A percentile compares a stretch with the other conserved stretches of the same genome.
phyloP scores from a whole-genome alignment of 129 eudicot genomes.

The Arctium minus region DNA sequence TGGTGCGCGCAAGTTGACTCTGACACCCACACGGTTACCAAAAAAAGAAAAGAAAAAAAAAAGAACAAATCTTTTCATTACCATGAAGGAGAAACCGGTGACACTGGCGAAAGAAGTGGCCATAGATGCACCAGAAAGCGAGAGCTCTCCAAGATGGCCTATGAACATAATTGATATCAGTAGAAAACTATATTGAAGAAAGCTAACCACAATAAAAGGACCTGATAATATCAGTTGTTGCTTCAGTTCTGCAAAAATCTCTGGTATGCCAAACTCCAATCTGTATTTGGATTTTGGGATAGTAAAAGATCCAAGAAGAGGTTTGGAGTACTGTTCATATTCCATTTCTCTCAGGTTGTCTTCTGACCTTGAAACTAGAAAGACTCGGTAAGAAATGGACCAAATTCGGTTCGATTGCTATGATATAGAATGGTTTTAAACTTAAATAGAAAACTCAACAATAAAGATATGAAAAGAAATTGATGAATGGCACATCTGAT shows the following conservation, averaged over 20 bases:
- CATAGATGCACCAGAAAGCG: slow-evolving; percentile 35
- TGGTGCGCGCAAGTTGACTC: background rate
- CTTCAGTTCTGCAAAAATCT: slow-evolving; percentile 21
- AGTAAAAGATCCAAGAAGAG: slow-evolving; percentile 15
- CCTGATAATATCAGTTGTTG: slow-evolving; percentile 32
- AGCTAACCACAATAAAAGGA: slow-evolving; percentile 31
- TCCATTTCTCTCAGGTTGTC: slow-evolving; percentile 14
- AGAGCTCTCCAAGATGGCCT: slow-evolving; percentile 36
- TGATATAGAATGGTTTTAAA: background rate
- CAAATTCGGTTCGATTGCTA: background rate
- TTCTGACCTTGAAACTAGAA: background rate
- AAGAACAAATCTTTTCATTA: slow-evolving; percentile 3
- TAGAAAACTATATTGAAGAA: slow-evolving; percentile 29
- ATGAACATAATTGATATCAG: slow-evolving; percentile 32
- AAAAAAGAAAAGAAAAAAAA: background rate
- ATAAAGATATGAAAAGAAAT: background rate
- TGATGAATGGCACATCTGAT: background rate
- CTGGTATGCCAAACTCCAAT: background rate
- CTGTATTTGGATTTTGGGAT: slow-evolving; percentile 3
- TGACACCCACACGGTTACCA: background rate
- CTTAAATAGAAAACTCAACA: background rate
- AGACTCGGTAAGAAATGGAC: background rate
- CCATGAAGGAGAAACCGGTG: slow-evolving; percentile 35
- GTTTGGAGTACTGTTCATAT: slow-evolving; percentile 17
- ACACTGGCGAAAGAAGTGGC: slow-evolving; percentile 34